phyloP scores from a whole-genome alignment of 2,329 filamentous ascomycete species.

The Beauveria caledonica region DNA sequence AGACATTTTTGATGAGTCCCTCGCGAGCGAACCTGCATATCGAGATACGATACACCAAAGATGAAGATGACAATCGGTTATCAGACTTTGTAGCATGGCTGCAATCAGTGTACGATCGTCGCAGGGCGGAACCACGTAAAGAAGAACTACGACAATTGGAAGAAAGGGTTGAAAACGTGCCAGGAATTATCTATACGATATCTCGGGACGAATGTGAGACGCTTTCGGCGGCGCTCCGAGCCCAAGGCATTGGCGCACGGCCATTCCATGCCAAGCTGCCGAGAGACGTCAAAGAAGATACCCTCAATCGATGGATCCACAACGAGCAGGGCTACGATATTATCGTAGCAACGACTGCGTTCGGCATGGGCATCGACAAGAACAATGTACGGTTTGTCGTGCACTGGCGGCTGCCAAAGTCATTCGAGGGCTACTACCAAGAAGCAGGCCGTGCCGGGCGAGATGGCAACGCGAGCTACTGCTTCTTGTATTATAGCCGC shows the following conservation, averaged over 20 bases:
- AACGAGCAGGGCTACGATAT: conserved; percentile 75
- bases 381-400: conserved; percentile 89
- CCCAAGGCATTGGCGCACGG: conserved; percentile 63
- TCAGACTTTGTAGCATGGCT: conserved; percentile 72
- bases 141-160: conserved; percentile 46
- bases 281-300: conserved; percentile 61
- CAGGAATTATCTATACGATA: conserved; percentile 74
- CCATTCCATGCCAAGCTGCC: conserved; percentile 64
- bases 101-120: conserved; percentile 60
- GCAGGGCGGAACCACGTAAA: conserved; percentile 50
- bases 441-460: conserved; percentile 87
- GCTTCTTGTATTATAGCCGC: conserved; percentile 83
- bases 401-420: conserved; percentile 90
- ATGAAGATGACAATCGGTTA: conserved; percentile 64
- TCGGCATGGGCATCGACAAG: conserved; percentile 98
- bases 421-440: conserved; percentile 93
- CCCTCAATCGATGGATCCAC: conserved; percentile 62
- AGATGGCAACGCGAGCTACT: conserved; percentile 79
- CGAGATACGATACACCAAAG: conserved; percentile 75
- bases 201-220: conserved; percentile 67
- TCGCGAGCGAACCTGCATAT: conserved; percentile 81
- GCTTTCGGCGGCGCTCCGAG: conserved; percentile 56
- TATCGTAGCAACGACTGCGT: conserved; percentile 90
- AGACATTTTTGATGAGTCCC: conserved; percentile 75
- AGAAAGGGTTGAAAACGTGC: conserved; percentile 54